These are phyloP conservation scores for Xylariaceae sp. DNA, from an alignment of 2,329 filamentous ascomycete genomes.

Conservation along the genomic window DNA sequence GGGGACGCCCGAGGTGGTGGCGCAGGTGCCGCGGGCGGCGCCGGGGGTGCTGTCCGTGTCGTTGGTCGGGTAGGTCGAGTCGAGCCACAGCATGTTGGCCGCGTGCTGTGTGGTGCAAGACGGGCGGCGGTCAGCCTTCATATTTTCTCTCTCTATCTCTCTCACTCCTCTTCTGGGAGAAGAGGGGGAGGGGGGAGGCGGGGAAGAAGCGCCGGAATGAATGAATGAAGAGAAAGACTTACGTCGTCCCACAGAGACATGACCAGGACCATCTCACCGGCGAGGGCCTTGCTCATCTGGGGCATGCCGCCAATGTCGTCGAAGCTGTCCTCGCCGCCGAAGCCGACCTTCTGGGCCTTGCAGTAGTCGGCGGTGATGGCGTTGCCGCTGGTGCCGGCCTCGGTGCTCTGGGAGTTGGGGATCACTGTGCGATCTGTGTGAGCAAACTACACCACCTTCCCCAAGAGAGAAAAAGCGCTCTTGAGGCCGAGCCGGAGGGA, in stretches of 20 bases:
- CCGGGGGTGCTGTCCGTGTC: constrained; percentile 28
- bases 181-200: neutral
- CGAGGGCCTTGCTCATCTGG: constrained; percentile 44
- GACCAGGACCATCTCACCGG: constrained; percentile 51
- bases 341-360: constrained; percentile 42
- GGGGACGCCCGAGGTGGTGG: constrained; percentile 36
- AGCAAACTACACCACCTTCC: too few species aligned
- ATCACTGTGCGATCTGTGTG: too few species aligned
- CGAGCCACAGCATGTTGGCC: constrained; percentile 55
- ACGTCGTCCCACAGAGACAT: constrained; percentile 52
- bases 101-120: constrained; percentile 37
- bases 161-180: neutral
- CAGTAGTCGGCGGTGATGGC: constrained; percentile 48
- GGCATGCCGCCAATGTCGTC: constrained; percentile 42
- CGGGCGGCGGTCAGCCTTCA: constrained; percentile 2
- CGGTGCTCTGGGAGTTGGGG: constrained; percentile 29
- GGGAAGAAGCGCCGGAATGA: too few species aligned
- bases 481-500: too few species aligned
- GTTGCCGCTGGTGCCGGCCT: constrained; percentile 22
- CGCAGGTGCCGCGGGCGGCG: constrained; percentile 38
- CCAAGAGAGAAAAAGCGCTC: too few species aligned
- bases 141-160: neutral
- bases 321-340: constrained; percentile 45
- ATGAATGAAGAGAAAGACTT: constrained; percentile 3
- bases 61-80: constrained; percentile 38